Evolutionary conservation across 345 rosid species (phyloP), one percentile per base, ranked within the genome.

Genomic region (Pistacia vera): DNA sequence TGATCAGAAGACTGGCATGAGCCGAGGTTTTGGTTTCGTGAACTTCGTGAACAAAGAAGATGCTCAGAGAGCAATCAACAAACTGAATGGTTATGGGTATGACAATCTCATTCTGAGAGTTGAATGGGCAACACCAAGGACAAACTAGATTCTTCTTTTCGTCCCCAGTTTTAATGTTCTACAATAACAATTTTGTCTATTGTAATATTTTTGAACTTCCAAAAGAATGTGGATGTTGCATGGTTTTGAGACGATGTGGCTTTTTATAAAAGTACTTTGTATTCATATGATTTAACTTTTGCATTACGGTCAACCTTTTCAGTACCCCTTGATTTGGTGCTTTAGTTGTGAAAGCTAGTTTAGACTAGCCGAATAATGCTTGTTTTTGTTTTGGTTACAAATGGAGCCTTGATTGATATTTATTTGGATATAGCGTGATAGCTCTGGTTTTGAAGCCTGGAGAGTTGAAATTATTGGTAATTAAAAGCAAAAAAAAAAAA

Each of bases 21-120:
- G 97, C 86, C 82, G 99, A 79, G 99, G 98, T 25, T 95, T 95
- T 33, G 98, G 98, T 16, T 95, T 93, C 65, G 97, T 92, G 28
- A 95, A 91, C 83, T 93, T 93, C 70, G 91, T 89, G 65, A 92
- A 82, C 90, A 87, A 90, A 77, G 99, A 93, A 71, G 97, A 93
- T 72, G 97, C 95, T 17, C 90, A 93, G 79, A 81, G 90, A 77
- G 99, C 99, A 1, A 92, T 95, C 87, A 86, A 86, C 88, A 93
- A 93, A 78, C 80, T 93, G 70, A 90, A 95, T 65, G 98, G 97
- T 1, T 95, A 95, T 82, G 99, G 99, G 64, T 93, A 93, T 70
- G 98, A 92, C 78, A 95, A 84, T 81, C 97, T 95, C 70, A 95
- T 95, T 80, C 98, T 95, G 49, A 86, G 91, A 70, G 98, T 93